Percentiles rank a stretch among this genome's conserved stretches.
phyloP scores from a whole-genome alignment of 306 rosid species.

The Sicyos edulis region DNA sequence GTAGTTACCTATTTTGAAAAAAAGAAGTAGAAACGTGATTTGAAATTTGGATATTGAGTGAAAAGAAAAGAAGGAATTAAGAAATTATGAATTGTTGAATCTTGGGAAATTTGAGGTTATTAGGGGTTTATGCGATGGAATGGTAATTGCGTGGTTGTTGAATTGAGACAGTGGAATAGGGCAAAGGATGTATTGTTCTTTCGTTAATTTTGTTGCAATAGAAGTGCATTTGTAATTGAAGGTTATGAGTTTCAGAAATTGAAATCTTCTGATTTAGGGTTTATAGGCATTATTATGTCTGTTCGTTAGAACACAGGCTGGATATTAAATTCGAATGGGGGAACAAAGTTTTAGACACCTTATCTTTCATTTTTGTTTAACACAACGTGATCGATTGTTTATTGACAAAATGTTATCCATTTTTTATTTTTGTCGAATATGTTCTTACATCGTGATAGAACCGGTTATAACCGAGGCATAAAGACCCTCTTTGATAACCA shows the following conservation, averaged over 20 bases:
- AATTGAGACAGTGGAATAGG: background rate
- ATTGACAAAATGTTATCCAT: background rate
- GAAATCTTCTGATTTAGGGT: background rate
- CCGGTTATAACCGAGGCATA: background rate
- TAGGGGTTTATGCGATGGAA: background rate
- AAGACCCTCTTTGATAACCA: background rate
- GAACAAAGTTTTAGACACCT: background rate
- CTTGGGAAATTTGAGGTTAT: too few relatives aligned
- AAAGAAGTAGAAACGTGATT: too few relatives aligned
- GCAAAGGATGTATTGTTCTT: background rate
- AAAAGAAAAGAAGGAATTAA: too few relatives aligned
- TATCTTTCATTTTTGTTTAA: background rate
- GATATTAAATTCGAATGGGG: background rate
- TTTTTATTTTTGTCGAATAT: too few relatives aligned
- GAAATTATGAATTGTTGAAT: too few relatives aligned
- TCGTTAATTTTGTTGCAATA: background rate
- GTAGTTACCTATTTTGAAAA: too few relatives aligned
- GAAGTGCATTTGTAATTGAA: background rate
- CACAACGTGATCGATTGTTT: background rate
- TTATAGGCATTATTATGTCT: background rate
- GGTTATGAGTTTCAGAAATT: background rate
- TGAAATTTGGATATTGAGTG: background rate
- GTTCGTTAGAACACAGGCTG: background rate
- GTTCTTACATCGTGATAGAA: background rate
- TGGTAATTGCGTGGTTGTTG: background rate